Evolutionary conservation across 192 early-diverging fungal genomes (phyloP).

Genomic region (Entomortierella chlamydospora): DNA sequence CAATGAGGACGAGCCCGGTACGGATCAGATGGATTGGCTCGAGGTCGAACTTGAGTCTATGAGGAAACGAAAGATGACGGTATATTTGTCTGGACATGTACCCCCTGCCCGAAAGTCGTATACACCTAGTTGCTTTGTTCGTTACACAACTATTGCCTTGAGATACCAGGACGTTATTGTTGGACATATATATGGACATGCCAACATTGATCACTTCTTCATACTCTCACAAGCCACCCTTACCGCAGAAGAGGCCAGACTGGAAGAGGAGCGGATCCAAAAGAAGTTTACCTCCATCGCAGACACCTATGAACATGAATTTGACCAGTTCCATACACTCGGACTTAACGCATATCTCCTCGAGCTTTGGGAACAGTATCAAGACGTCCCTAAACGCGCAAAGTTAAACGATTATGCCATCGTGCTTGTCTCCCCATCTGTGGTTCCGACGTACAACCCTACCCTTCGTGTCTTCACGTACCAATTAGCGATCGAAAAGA

Average conservation of each 20-base stretch:
- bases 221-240: conserved; percentile 61
- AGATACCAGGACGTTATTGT: conserved; percentile 63
- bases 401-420: conserved; percentile 53
- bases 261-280: not conserved
- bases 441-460: conserved; percentile 74
- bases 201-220: conserved; percentile 78
- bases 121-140: conserved; percentile 51
- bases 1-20: conserved; percentile 66
- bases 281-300: too few species aligned
- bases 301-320: conserved; percentile 53
- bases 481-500: conserved; percentile 44
- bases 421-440: conserved; percentile 69
- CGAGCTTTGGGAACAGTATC: conserved; percentile 57
- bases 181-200: conserved; percentile 81
- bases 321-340: conserved; percentile 29
- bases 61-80: conserved; percentile 55
- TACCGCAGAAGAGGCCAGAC: not conserved
- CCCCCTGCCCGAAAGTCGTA: conserved; percentile 64
- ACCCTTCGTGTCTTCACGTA: conserved; percentile 72
- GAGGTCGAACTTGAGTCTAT: conserved; percentile 65
- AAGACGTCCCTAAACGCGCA: conserved; percentile 24
- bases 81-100: conserved; percentile 77
- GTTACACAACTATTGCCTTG: conserved; percentile 56
- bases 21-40: conserved; percentile 77
- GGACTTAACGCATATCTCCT: conserved; percentile 50